A percentile compares a stretch with the other conserved stretches of the same genome.
Evolutionary conservation across 177 flowering plant species (phyloP).

Genomic region (Vitis hybrid): DNA sequence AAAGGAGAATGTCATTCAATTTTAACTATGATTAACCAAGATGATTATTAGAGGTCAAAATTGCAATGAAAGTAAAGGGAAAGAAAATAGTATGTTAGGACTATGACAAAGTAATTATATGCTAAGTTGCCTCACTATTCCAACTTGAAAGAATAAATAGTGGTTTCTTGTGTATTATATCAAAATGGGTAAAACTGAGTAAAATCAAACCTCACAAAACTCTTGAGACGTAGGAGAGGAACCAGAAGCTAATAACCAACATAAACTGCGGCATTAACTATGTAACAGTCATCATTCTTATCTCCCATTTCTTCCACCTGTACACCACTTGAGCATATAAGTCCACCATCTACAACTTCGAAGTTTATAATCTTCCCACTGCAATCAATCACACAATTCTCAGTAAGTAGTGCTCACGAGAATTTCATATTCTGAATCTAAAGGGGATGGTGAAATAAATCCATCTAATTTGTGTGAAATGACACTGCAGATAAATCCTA

Average conservation of each 20-base stretch:
- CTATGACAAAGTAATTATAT: too few species aligned
- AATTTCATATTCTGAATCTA: background rate
- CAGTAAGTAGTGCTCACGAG: background rate
- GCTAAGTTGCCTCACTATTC: too few species aligned
- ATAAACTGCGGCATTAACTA: slow-evolving; percentile 95
- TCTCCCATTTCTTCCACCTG: slow-evolving; percentile 96
- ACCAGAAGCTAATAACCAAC: slow-evolving; percentile 66
- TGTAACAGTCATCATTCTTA: slow-evolving; percentile 88
- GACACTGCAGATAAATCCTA: too few species aligned
- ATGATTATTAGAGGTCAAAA: too few species aligned
- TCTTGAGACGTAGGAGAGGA: background rate
- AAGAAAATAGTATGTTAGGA: background rate
- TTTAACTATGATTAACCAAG: too few species aligned
- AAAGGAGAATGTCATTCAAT: too few species aligned
- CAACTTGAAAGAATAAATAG: too few species aligned
- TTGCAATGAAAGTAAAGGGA: background rate
- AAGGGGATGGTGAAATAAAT: too few species aligned
- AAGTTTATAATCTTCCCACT: slow-evolving; percentile 74
- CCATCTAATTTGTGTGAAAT: too few species aligned
- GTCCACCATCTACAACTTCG: slow-evolving; percentile 91
- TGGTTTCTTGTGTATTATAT: background rate
- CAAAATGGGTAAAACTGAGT: background rate
- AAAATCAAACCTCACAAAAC: slow-evolving; percentile 17
- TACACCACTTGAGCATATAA: slow-evolving; percentile 92
- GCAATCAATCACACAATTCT: slow-evolving; percentile 12